phyloP scores from a whole-genome alignment of 2,329 filamentous ascomycete genomes.

The Colletotrichum tanaceti region DNA sequence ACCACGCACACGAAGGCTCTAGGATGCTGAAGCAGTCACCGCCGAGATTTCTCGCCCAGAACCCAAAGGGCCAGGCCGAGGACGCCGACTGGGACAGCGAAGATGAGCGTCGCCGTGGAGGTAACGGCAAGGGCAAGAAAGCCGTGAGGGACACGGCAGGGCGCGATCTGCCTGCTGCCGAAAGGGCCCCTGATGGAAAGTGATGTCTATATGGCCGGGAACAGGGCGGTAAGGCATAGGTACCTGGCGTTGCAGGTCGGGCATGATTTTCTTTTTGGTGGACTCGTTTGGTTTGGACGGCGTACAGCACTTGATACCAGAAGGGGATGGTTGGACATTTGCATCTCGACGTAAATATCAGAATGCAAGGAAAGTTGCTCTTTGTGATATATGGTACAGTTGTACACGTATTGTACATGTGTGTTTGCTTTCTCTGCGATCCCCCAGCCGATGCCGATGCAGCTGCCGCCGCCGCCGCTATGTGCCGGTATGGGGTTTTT shows the following conservation, averaged over 20 bases:
- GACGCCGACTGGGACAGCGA: conserved; percentile 59
- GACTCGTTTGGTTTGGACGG: conserved; percentile 2
- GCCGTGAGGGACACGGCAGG: conserved; percentile 62
- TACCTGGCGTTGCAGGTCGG: conserved; percentile 24
- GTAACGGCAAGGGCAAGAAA: conserved; percentile 58
- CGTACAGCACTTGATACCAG: conserved; percentile 40
- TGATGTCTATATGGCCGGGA: background rate
- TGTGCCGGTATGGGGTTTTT: too few species aligned
- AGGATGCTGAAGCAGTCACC: conserved; percentile 65
- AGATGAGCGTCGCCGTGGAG: conserved; percentile 55
- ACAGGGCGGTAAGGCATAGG: conserved; percentile 27
- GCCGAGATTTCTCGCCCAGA: conserved; percentile 43
- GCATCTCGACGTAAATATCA: conserved; percentile 22
- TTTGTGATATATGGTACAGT: conserved; percentile 49
- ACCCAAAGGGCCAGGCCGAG: conserved; percentile 44
- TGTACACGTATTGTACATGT: conserved; percentile 53
- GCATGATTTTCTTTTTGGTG: conserved; percentile 13
- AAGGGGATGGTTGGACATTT: conserved; percentile 34
- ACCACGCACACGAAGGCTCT: conserved; percentile 64
- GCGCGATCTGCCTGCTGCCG: conserved; percentile 62
- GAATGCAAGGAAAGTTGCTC: conserved; percentile 36
- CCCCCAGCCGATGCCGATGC: background rate
- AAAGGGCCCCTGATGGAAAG: conserved; percentile 57
- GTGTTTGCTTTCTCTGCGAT: background rate
- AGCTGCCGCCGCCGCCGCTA: too few species aligned